phyloP scores from a whole-genome alignment of 495 filamentous ascomycete species.

The Cercophora samala region DNA sequence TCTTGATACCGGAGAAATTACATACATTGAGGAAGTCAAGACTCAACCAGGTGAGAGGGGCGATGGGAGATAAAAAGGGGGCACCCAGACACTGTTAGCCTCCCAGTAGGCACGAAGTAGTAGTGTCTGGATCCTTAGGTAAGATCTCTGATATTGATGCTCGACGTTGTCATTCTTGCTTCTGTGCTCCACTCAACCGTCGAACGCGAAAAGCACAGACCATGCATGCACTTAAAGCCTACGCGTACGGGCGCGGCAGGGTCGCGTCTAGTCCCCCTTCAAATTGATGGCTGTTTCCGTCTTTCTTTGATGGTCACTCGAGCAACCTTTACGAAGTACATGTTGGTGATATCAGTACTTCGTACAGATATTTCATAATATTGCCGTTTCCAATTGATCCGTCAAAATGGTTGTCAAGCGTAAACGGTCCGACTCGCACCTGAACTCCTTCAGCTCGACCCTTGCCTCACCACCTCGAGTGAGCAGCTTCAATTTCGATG shows the following conservation, averaged over 20 bases:
- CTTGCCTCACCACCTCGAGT: constrained; percentile 37
- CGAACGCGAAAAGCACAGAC: constrained; percentile 16
- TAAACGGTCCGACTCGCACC: constrained; percentile 51
- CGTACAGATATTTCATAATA: not conserved
- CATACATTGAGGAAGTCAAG: too few species aligned
- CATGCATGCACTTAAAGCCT: constrained; percentile 10
- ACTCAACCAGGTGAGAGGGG: too few species aligned
- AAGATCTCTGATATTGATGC: too few species aligned
- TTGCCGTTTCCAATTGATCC: not conserved
- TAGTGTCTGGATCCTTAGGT: too few species aligned
- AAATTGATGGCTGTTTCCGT: not conserved
- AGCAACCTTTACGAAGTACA: not conserved
- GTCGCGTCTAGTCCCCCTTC: constrained; percentile 11
- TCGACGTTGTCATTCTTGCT: too few species aligned
- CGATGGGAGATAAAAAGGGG: too few species aligned
- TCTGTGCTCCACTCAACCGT: too few species aligned
- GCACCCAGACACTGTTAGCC: too few species aligned
- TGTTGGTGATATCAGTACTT: not conserved
- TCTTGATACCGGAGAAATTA: too few species aligned
- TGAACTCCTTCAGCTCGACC: constrained; percentile 37
- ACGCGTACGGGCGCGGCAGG: not conserved
- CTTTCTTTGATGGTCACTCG: not conserved
- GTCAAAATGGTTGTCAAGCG: constrained; percentile 48
- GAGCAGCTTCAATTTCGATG: constrained; percentile 29
- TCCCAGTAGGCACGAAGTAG: too few species aligned